phyloP scores from a whole-genome alignment of 2,329 filamentous ascomycete genomes.

The Exserohilum rostratum region DNA sequence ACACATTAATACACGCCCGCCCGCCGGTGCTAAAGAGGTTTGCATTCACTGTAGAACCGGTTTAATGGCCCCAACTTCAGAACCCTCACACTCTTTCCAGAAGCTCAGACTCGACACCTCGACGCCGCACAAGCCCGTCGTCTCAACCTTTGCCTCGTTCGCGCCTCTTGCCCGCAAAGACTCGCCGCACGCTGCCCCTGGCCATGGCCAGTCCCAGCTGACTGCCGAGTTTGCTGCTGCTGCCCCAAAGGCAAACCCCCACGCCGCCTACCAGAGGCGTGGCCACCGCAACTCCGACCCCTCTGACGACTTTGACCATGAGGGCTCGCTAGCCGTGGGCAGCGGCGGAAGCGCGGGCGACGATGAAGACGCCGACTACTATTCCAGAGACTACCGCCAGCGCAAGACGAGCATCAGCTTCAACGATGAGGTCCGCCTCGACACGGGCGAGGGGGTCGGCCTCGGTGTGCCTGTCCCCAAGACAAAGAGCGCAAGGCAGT shows the following conservation, averaged over 20 bases:
- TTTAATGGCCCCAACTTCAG: conserved; percentile 49
- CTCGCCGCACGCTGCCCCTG: conserved; percentile 25
- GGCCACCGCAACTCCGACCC: conserved; percentile 24
- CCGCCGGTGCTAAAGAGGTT: conserved; percentile 35
- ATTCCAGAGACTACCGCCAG: conserved; percentile 34
- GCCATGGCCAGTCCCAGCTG: conserved; percentile 29
- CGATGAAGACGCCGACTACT: conserved; percentile 31
- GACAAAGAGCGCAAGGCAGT: conserved; percentile 34
- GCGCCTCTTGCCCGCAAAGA: conserved; percentile 43
- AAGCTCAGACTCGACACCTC: conserved; percentile 51
- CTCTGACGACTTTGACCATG: conserved; percentile 25
- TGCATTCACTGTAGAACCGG: conserved; percentile 42
- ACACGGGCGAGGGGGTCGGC: conserved; percentile 47
- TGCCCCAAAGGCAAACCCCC: conserved; percentile 24
- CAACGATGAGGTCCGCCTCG: conserved; percentile 48
- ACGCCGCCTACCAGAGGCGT: conserved; percentile 25
- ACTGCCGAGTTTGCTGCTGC: conserved; percentile 25
- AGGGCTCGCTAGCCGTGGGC: conserved; percentile 25
- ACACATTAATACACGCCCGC: conserved; percentile 36
- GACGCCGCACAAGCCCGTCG: conserved; percentile 40
- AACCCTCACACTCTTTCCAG: conserved; percentile 50
- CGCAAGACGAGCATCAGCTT: conserved; percentile 51
- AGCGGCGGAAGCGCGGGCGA: conserved; percentile 30
- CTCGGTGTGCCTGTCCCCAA: conserved; percentile 49
- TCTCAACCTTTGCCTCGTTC: conserved; percentile 46